Conservation (phyloP, 2,329 filamentous ascomycete genomes). For the Mycocentrospora acerina region DNA sequence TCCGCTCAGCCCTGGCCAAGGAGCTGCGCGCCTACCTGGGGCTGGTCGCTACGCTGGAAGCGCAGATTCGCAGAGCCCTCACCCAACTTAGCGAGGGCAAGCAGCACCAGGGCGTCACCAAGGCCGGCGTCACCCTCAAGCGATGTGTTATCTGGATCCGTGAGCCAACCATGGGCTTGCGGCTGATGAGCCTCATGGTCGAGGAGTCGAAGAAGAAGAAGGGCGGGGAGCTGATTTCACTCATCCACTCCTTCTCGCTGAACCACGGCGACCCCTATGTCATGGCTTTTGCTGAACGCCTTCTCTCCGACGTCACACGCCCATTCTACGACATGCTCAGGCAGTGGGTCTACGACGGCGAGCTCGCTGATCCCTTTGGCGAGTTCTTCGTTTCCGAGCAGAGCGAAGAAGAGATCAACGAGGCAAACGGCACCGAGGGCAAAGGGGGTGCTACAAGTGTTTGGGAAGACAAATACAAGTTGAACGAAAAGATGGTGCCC, state of each 20-base stretch:
- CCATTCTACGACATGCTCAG: conserved; percentile 97
- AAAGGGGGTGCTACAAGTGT: conserved; percentile 75
- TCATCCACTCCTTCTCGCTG: conserved; percentile 90
- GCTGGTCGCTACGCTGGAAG: conserved; percentile 87
- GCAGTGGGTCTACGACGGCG: conserved; percentile 97
- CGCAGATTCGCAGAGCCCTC: conserved; percentile 83
- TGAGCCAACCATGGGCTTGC: conserved; percentile 92
- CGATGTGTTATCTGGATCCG: conserved; percentile 96
- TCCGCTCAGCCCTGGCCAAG: conserved; percentile 79
- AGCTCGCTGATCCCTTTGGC: conserved; percentile 90
- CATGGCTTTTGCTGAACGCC: conserved; percentile 84
- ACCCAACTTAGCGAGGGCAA: conserved; percentile 69
- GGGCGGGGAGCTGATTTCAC: conserved; percentile 87
- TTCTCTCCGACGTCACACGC: conserved; percentile 81
- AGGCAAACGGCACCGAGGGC: conserved; percentile 43
- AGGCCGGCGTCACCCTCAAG: conserved; percentile 89
- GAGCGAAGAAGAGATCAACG: conserved; percentile 53
- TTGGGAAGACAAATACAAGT: conserved; percentile 96
- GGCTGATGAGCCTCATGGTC: conserved; percentile 90
- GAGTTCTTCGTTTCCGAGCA: conserved; percentile 96
- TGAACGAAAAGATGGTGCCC: conserved; percentile 83
- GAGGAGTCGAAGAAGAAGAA: conserved; percentile 82
- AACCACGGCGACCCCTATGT: conserved; percentile 96
- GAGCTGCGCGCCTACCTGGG: conserved; percentile 89
- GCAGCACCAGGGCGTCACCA: conserved; percentile 71